phyloP scores from a whole-genome alignment of 345 rosid species.

The Populus tremula region DNA sequence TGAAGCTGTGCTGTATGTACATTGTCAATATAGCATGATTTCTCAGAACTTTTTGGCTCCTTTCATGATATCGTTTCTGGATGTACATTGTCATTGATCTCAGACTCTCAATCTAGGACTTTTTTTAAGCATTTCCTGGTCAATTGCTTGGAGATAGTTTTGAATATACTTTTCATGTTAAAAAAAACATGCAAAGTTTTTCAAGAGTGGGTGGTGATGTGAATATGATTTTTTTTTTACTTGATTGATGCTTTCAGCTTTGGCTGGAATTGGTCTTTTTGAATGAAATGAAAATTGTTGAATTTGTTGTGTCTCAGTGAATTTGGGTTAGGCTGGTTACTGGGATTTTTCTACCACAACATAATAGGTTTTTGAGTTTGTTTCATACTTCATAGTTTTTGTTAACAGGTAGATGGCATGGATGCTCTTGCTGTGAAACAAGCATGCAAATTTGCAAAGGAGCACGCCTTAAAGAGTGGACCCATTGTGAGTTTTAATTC shows the following conservation, averaged over 20 bases:
- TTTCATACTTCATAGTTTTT: neutral
- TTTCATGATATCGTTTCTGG: neutral
- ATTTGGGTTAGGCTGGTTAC: conserved; percentile 1
- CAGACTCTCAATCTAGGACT: neutral
- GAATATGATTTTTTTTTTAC: neutral
- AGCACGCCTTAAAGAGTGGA: conserved; percentile 82
- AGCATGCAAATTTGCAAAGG: conserved; percentile 94
- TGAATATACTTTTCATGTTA: neutral
- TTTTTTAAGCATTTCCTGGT: neutral
- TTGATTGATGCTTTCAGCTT: neutral
- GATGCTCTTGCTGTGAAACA: conserved; percentile 96
- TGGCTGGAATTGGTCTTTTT: neutral
- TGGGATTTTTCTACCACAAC: neutral
- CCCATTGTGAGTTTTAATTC: conserved; percentile 67
- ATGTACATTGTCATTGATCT: neutral
- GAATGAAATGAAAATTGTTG: neutral
- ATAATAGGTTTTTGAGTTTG: neutral
- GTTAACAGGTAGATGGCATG: conserved; percentile 89
- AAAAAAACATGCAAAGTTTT: neutral
- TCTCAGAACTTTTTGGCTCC: neutral
- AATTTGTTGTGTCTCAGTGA: neutral
- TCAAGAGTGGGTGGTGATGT: neutral
- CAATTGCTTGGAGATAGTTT: neutral
- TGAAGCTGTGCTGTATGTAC: neutral
- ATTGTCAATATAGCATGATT: neutral